Conservation (phyloP, 1,284 basidiomycete species). For the Leccinum fuscescens region DNA sequence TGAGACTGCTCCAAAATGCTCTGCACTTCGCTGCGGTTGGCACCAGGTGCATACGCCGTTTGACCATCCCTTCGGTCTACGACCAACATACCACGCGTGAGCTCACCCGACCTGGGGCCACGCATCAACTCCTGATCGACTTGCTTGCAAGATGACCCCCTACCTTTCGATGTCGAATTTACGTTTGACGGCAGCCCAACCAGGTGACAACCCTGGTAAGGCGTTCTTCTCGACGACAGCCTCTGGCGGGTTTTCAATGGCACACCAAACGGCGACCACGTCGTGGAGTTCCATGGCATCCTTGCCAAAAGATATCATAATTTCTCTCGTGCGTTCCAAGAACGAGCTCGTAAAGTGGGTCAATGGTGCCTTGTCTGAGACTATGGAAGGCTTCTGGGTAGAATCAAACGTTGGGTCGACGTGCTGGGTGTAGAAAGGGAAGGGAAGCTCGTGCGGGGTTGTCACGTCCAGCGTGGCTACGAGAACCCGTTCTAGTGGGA, state of each 20-base stretch:
- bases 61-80: conserved; percentile 64
- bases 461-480: conserved; percentile 83
- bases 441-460: conserved; percentile 74
- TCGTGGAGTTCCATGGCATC: conserved; percentile 88
- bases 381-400: conserved; percentile 44
- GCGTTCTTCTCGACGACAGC: conserved; percentile 20
- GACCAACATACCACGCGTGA: conserved; percentile 76
- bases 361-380: conserved; percentile 51
- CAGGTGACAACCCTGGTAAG: conserved; percentile 36
- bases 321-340: conserved; percentile 69
- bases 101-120: conserved; percentile 40
- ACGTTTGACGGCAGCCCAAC: conserved; percentile 55
- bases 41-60: conserved; percentile 58
- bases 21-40: conserved; percentile 62
- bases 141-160: conserved; percentile 7
- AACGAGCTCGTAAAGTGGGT: conserved; percentile 79
- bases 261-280: conserved; percentile 79
- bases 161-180: conserved; percentile 71
- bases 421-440: conserved; percentile 53
- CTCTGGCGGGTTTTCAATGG: conserved; percentile 62
- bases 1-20: conserved; percentile 44
- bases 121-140: conserved; percentile 2
- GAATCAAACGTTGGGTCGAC: conserved; percentile 59
- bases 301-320: conserved; percentile 70
- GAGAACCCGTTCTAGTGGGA: conserved; percentile 66